These are phyloP conservation scores for Pythium sp. DNA, from an alignment of 352 stramenopile genomes.

Conservation along the genomic window DNA sequence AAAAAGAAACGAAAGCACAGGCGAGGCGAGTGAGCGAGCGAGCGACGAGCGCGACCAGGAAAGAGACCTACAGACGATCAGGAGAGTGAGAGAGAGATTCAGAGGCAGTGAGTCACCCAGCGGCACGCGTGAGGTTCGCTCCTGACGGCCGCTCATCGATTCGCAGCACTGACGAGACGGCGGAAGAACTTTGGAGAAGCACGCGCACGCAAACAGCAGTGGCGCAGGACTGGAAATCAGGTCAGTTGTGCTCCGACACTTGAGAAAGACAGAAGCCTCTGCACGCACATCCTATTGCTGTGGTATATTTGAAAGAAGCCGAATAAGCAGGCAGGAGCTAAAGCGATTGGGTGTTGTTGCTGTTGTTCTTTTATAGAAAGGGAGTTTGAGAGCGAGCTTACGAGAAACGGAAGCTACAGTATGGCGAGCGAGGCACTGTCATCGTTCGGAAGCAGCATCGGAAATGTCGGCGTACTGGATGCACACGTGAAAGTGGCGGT, in stretches of 20 bases:
- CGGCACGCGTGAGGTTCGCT: background rate
- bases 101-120: background rate
- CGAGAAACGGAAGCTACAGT: slow-evolving; percentile 2
- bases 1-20: slow-evolving; percentile 10
- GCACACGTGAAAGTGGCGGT: slow-evolving; percentile 5
- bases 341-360: background rate
- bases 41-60: background rate
- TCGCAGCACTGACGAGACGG: background rate
- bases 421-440: slow-evolving; percentile 2
- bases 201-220: background rate
- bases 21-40: background rate
- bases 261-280: background rate
- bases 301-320: background rate
- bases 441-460: slow-evolving; percentile 4
- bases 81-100: background rate
- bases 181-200: background rate
- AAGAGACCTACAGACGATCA: too few relatives aligned
- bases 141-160: background rate
- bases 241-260: background rate
- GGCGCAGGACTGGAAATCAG: background rate
- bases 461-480: background rate
- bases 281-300: background rate
- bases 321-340: background rate
- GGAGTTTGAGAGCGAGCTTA: background rate
- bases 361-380: slow-evolving; percentile 8